Percentiles rank a stretch among this genome's conserved stretches.
phyloP scores from a whole-genome alignment of 345 rosid species.

The Eucalyptus grandis region DNA sequence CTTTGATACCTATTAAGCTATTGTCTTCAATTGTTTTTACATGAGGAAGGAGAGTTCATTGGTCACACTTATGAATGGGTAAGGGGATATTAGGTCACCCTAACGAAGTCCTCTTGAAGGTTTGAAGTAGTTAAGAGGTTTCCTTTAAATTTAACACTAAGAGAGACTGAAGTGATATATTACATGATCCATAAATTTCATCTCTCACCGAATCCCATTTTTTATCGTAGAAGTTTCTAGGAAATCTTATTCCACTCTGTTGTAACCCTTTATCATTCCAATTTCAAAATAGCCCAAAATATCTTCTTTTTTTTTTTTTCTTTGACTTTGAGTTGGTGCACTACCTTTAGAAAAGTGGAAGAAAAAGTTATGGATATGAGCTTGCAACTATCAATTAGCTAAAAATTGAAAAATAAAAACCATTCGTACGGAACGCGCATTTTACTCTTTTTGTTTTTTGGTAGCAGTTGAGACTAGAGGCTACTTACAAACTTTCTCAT shows the following conservation, averaged over 20 bases:
- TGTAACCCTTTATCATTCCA: background rate
- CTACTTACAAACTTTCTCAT: background rate
- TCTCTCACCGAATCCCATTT: rapidly evolving
- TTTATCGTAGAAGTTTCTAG: background rate
- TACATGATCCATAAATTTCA: background rate
- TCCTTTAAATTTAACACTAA: background rate
- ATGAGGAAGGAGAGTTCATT: background rate
- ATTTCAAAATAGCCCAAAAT: background rate
- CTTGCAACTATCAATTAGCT: background rate
- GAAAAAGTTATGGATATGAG: background rate
- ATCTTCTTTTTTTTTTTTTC: background rate
- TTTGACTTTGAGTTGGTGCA: background rate
- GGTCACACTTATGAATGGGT: background rate
- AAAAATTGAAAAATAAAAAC: background rate
- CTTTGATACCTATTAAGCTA: background rate
- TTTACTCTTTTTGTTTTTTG: background rate
- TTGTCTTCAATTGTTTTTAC: background rate
- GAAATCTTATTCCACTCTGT: background rate
- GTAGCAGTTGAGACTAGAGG: background rate
- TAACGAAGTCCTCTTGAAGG: background rate
- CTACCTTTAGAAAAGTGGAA: background rate
- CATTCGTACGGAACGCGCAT: background rate
- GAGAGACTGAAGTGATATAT: background rate
- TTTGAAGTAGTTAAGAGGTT: background rate
- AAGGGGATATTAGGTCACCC: background rate